Percentiles rank a stretch among this genome's conserved stretches.
Evolutionary conservation across 805 yeast genomes (phyloP).

Genomic region (Candida maesae): DNA sequence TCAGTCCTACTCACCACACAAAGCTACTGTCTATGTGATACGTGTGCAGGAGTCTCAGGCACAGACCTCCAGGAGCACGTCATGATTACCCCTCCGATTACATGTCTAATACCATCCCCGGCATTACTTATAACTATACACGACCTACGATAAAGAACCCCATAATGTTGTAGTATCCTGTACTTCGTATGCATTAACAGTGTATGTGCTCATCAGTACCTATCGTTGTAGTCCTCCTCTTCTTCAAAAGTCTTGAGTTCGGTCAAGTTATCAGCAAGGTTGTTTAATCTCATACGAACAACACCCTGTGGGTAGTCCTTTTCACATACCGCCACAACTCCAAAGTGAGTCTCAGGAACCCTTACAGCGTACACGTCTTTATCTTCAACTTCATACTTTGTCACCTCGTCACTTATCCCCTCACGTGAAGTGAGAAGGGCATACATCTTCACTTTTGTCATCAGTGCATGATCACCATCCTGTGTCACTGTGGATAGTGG

Average conservation of each 20-base stretch:
- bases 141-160: neutral
- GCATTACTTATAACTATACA: neutral
- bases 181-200: neutral
- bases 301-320: constrained; percentile 25
- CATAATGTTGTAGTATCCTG: too few relatives aligned
- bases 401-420: constrained; percentile 8
- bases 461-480: neutral
- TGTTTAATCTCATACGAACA: constrained; percentile 17
- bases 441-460: constrained; percentile 20
- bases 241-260: constrained; percentile 23
- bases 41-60: too few relatives aligned
- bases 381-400: constrained; percentile 9
- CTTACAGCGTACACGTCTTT: constrained; percentile 6
- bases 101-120: neutral
- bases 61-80: neutral
- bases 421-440: constrained; percentile 15
- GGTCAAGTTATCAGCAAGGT: constrained; percentile 10
- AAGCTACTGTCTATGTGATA: neutral
- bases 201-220: neutral
- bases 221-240: constrained; percentile 6
- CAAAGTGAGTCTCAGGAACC: constrained; percentile 18
- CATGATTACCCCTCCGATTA: neutral
- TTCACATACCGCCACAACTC: constrained; percentile 21
- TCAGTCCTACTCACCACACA: neutral
- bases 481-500: constrained; percentile 14